Evolutionary conservation across 371 early-diverging fungal genomes (phyloP), one percentile per base, ranked within the genome.

Genomic region (Hamiltosporidium tvaerminnensis): DNA sequence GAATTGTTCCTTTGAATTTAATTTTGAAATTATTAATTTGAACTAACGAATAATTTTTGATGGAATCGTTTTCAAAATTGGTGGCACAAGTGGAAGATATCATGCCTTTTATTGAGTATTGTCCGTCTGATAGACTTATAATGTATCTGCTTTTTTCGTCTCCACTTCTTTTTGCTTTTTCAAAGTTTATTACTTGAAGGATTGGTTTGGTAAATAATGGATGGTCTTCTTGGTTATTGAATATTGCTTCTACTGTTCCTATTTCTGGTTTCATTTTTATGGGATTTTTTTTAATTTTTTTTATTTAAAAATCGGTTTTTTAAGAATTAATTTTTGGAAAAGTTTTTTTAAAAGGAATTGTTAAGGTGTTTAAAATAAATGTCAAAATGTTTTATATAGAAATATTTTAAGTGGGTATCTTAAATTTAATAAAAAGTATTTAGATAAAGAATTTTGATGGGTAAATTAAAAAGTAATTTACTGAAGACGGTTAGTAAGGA

Each of bases 201-300:
- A 66, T 44, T 10, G 74, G 74, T 10, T 31, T 47, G 10, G 36
- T 49, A 47, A 50, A 68, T 23, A 71, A 54, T 47, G 70, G 68
- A 66, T 68, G 47, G 23, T 61, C 38, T 14, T 53, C 63, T 30
- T 74, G 63, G 16, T 61, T 66, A 52, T 71, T 62, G 49, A 56
- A 70, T 4, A 74, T 23, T 5, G 66, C 71, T 59, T 64, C 59
- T 9, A 68, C 50, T 37, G 71, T 74, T 64, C 71, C 74, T 47
- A 32, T 12, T 68, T 66, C 56, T 38, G 65, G 33, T 48, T 66
- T 57, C 60, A 59, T 59, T 34, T 5, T 7, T 16, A 16, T 16
- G 10, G 35, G n/a, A 7, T 57, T 57, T 33, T n/a, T 41, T 41
- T 41, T 41, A 5, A 41, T 41, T 41, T 9, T 9, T 9, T 41